Base-by-base conservation (phyloP, 768 basidiomycete species). In the Hemileccinum rubropunctum region DNA sequence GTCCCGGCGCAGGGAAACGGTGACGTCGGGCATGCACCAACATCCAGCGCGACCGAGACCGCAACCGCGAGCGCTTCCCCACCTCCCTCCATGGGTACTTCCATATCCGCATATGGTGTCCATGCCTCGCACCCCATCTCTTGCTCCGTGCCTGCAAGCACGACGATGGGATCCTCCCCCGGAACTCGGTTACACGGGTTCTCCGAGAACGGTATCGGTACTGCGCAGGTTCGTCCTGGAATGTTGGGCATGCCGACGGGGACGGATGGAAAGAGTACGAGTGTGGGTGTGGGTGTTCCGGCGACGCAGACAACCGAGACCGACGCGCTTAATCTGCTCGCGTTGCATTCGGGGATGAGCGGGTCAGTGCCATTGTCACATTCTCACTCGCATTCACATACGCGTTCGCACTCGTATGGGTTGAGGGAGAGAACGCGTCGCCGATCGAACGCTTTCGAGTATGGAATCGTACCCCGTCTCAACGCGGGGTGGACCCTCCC, bases 141-240 rank as follows among this genome's bases (percentile, higher is more conserved):
- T 5, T 79, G 76, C 54, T 83, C 82, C 3, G 81, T 83, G 4
- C 82, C 82, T 15, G 44, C 32, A 2, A 23, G 23, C 23, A 23
- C 23, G 6, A 23, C 23, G 23, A 23, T 23, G 23, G 23, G 23
- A 23, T 23, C 23, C 6, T 3, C 23, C 23, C 3, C 23, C 23
- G 6, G 23, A 3, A 6, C 23, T 23, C 23, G 23, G 38, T 67
- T 88, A 59, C 84, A 87, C 54, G 81, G 86, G 63, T 88, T 84
- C 59, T n/a, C n/a, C n/a, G n/a, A n/a, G n/a, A n/a, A 61, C 81
- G 35, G 66, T 86, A 26, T 70, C 23, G 73, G 73, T 12, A 72
- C 83, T 36, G 82, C 81, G 4, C 82, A 82, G 47, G 69, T 87
- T 15, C 76, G 82, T 30, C 84, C 85, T 17, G 83, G 83, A 26